Conservation (phyloP, 257 asterid species). For the Plectranthus barbatus region DNA sequence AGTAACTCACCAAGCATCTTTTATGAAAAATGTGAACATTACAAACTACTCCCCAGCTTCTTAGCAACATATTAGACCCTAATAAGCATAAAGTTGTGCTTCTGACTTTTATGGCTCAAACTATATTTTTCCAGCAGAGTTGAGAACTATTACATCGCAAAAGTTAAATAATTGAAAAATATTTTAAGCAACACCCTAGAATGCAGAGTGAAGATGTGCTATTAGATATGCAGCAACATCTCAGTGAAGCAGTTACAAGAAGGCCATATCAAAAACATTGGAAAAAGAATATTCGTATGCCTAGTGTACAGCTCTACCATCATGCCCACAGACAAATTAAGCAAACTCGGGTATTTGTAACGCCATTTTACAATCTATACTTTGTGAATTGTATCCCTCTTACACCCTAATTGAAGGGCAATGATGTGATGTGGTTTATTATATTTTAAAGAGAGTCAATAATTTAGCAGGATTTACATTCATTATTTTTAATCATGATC, state of each 20-base stretch:
- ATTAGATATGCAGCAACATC: too few relatives aligned
- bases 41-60: not conserved
- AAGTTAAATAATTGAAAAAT: not conserved
- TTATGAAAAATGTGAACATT: too few relatives aligned
- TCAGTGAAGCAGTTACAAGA: not conserved
- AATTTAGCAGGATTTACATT: too few relatives aligned
- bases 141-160: not conserved
- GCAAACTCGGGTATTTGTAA: not conserved
- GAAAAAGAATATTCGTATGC: not conserved
- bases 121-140: not conserved
- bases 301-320: not conserved
- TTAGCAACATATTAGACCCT: not conserved
- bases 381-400: too few relatives aligned
- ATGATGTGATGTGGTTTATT: too few relatives aligned
- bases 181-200: not conserved
- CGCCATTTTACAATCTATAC: not conserved
- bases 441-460: too few relatives aligned
- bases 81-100: not conserved
- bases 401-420: too few relatives aligned
- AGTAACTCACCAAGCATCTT: too few relatives aligned
- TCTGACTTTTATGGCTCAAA: not conserved
- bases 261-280: not conserved
- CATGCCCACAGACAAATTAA: constrained; percentile 1
- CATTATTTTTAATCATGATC: too few relatives aligned
- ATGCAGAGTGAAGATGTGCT: too few relatives aligned